Base-by-base conservation (phyloP, 2,329 filamentous ascomycete species). In the Aspergillus hortae region DNA sequence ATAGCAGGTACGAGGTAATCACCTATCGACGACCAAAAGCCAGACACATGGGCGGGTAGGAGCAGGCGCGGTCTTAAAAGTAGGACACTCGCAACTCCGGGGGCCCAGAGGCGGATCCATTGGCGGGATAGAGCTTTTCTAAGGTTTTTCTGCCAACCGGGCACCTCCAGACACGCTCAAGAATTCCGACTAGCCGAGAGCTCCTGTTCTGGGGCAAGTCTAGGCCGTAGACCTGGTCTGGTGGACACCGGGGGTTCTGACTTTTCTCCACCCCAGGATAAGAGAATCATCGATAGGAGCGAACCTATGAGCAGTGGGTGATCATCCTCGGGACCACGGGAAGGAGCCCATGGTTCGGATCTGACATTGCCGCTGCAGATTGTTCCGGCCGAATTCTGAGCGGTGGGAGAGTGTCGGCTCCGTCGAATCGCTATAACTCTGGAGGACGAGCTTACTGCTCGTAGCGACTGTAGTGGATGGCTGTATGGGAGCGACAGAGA, bases 221-320 rank as follows among this genome's bases (percentile, higher is more conserved):
- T 49, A 50, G 51, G 43, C 47, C 46, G 19, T 14, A 2, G 35
- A n/a, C 14, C 6, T 38, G 35, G 15, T 38, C 35, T 38, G 35
- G 14, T 38, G 35, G 35, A 38, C 35, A 38, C 2, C 14, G 35
- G 40, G 19, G 40, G 4, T 1, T 14, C 14, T 42, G 14, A 17
- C 19, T 15, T 30, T 17, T 17, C 42, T 47, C 42, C 48, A 43
- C 46, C 42, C 48, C 9, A 30, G 44, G 32, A 36, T 56, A 54
- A 50, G 52, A 36, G 46, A 52, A 51, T 54, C 52, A 56, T 56
- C 43, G 52, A 54, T 43, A 27, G 32, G 19, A 10, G 7, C 10
- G 33, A 27, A 17, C 36, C 33, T 30, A 40, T 42, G 27, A 12
- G 32, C 23, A 44, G 27, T 27, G 32, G 23, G 15, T 33, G 53